Conservation (phyloP, 352 stramenopile genomes). For the Phytophthora pinifolia region DNA sequence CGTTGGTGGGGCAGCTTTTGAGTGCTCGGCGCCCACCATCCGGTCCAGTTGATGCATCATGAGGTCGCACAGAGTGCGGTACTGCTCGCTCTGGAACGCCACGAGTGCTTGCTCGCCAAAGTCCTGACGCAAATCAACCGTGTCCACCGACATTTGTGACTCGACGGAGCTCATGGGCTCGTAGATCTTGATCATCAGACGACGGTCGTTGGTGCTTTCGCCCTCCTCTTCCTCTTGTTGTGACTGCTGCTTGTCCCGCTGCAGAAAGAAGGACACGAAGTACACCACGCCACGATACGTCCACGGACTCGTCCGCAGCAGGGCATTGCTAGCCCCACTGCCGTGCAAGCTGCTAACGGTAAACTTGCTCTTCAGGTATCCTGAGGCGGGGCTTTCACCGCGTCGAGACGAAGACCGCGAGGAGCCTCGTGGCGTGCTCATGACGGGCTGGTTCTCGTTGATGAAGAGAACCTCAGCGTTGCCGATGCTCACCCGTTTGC, state of each 20-base stretch:
- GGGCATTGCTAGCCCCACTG: slow-evolving; percentile 25
- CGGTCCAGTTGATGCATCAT: slow-evolving; percentile 59
- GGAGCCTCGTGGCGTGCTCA: slow-evolving; percentile 14
- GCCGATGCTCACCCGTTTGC: slow-evolving; percentile 66
- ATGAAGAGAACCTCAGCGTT: slow-evolving; percentile 70
- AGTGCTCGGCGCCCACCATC: slow-evolving; percentile 42
- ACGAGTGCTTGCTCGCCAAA: slow-evolving; percentile 48
- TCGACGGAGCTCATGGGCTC: slow-evolving; percentile 79
- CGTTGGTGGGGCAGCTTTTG: slow-evolving; percentile 8
- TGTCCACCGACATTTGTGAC: slow-evolving; percentile 63
- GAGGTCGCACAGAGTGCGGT: slow-evolving; percentile 55
- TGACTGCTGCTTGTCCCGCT: slow-evolving; percentile 27
- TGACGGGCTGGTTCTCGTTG: slow-evolving; percentile 67
- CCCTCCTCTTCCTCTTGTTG: slow-evolving; percentile 13
- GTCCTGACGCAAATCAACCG: slow-evolving; percentile 52
- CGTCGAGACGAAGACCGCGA: slow-evolving; percentile 21
- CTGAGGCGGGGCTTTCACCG: slow-evolving; percentile 13
- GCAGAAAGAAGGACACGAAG: slow-evolving; percentile 81
- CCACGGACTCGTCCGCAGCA: slow-evolving; percentile 69
- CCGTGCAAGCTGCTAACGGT: slow-evolving; percentile 19
- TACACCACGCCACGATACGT: slow-evolving; percentile 67
- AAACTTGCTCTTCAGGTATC: slow-evolving; percentile 12
- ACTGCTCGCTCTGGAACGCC: slow-evolving; percentile 50
- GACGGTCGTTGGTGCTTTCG: slow-evolving; percentile 3
- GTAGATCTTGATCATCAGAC: slow-evolving; percentile 75